Evolutionary conservation across 2,329 filamentous ascomycete species (phyloP).

Genomic region (Colletotrichum orchidophilum): DNA sequence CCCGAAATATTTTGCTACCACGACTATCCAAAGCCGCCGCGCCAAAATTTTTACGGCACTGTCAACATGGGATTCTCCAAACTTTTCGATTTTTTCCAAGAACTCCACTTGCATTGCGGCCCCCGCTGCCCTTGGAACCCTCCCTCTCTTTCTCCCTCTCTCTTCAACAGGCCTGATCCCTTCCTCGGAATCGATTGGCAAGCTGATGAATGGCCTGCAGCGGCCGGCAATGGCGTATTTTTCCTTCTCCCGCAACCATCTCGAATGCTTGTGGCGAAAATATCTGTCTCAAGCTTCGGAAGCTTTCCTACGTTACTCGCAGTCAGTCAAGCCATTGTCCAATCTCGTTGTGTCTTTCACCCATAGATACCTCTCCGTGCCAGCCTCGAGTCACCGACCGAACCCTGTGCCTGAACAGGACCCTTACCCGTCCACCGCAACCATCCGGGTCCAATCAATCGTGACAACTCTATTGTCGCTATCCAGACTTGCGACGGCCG

Average conservation of each 20-base stretch:
- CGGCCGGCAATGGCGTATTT: not conserved
- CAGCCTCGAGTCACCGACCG: not conserved
- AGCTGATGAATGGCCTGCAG: not conserved
- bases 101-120: conserved; percentile 7
- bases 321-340: not conserved
- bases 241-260: not conserved
- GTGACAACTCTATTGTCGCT: not conserved
- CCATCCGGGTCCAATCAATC: not conserved
- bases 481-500: conserved; percentile 4
- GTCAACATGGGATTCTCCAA: conserved; percentile 33
- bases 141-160: not conserved
- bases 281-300: not conserved
- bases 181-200: not conserved
- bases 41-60: conserved; percentile 19
- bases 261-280: conserved; percentile 1
- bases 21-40: not conserved
- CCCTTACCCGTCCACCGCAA: not conserved
- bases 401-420: conserved; percentile 12
- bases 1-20: not conserved
- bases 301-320: not conserved
- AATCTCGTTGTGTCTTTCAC: not conserved
- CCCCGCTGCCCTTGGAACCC: not conserved
- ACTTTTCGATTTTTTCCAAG: conserved; percentile 26
- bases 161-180: not conserved
- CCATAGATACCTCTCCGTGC: not conserved